These are phyloP conservation scores for Arthrinium phaeospermum DNA, from an alignment of 2,329 filamentous ascomycete genomes.

Conservation along the genomic window DNA sequence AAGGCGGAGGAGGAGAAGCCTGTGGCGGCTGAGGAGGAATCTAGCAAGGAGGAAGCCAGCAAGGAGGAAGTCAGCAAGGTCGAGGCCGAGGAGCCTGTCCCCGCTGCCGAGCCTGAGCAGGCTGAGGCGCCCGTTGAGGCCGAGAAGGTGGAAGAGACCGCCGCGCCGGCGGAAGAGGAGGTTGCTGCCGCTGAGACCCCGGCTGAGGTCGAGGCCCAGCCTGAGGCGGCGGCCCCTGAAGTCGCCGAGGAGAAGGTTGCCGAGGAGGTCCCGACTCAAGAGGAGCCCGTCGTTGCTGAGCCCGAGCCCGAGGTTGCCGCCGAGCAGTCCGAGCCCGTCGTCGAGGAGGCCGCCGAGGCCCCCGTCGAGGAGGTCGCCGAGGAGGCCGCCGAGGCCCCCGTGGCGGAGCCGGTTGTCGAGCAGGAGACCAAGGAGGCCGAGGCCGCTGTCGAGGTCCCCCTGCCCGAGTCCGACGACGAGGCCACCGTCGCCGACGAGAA, in stretches of 20 bases:
- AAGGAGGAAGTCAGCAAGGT: background rate
- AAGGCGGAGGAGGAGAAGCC: background rate
- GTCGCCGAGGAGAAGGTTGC: background rate
- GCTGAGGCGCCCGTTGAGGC: background rate
- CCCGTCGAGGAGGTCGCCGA: background rate
- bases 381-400: background rate
- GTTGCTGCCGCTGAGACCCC: background rate
- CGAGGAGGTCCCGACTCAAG: background rate
- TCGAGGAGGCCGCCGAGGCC: background rate
- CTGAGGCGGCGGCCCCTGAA: background rate
- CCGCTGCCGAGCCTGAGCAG: background rate
- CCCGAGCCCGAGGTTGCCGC: background rate
- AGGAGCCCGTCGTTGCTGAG: background rate
- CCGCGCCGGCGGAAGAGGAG: too few relatives aligned
- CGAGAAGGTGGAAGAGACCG: conserved; percentile 7
- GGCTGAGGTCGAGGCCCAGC: background rate
- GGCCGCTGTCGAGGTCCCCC: background rate
- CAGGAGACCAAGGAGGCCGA: background rate
- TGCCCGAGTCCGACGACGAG: background rate
- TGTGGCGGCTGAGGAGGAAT: background rate
- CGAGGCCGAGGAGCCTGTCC: background rate
- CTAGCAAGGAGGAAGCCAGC: background rate
- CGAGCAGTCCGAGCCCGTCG: background rate
- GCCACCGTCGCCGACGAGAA: background rate
- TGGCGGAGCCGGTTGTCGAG: too few relatives aligned